Base-by-base conservation (phyloP, 148 eudicot species). In the Amaranthus cruentus region DNA sequence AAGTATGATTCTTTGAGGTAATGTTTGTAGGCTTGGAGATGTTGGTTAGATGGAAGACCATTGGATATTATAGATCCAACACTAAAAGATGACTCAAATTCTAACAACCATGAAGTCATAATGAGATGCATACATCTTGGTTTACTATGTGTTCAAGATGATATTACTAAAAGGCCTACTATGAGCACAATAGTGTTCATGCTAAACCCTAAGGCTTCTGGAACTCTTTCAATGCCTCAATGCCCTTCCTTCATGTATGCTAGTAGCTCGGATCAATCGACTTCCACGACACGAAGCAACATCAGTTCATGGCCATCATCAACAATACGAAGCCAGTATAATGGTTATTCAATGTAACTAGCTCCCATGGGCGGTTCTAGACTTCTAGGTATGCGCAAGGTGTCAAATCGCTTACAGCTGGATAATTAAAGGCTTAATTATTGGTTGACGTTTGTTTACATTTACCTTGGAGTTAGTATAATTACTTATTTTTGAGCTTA, bases 91-190 rank as follows among this genome's bases (percentile, higher is more conserved):
- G 56, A 28, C 38, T 28, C 82, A 11, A 64, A 28, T 44, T 75
- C 71, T 44, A 65, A 28, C 38, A 28, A 1, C 38, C 38, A 7
- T 12, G 70, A 79, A 0, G 82, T 74, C 59, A 66, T 75, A 13
- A n/a, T 70, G 15, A 74, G 70, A 75, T 79, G 82, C 65, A 66
- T 79, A 7, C 73, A 79, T 12, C 3, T 75, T 38, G 78, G 82
- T 1, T 15, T 79, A 42, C 5, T 75, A 62, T 79, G 82, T 57
- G 55, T 75, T 49, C 71, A 79, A 70, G 82, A 79, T n/a, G 67
- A 79, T 6, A 47, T 60, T 12, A 49, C 28, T 6, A 15, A 47
- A 15, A 79, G 81, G 55, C 81, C 81, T 3, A 69, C 70, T 0
- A 79, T 74, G 75, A 61, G 28, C 1, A 21, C 43, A 9, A 56